Conservation (phyloP, 1,284 basidiomycete genomes). For the Acaromyces ingoldii region DNA sequence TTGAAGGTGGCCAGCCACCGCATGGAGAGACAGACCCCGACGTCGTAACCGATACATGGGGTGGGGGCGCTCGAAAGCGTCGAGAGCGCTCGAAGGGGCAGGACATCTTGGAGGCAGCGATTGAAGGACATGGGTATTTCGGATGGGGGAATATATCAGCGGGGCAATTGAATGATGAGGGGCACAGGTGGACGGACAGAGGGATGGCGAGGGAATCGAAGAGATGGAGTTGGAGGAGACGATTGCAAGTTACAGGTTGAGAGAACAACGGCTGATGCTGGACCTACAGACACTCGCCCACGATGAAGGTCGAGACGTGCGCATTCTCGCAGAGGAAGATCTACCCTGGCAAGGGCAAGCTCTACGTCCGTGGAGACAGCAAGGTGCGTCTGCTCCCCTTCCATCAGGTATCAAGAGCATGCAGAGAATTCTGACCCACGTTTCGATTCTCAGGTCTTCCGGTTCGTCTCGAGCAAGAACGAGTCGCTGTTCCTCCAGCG, state of each 20-base stretch:
- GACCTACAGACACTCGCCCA: constrained; percentile 9
- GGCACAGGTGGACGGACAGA: too few species aligned
- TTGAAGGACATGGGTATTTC: too few species aligned
- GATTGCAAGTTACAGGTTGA: not conserved
- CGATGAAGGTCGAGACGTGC: constrained; percentile 52
- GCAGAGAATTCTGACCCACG: not conserved
- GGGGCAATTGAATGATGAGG: too few species aligned
- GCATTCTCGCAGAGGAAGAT: constrained; percentile 51
- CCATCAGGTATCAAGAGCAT: not conserved
- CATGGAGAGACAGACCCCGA: too few species aligned
- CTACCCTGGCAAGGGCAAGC: constrained; percentile 50
- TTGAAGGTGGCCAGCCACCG: not conserved
- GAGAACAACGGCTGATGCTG: not conserved
- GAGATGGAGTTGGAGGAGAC: not conserved
- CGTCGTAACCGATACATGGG: too few species aligned
- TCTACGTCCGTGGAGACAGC: constrained; percentile 51
- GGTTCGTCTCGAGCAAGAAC: constrained; percentile 56
- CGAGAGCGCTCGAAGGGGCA: too few species aligned
- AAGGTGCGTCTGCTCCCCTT: constrained; percentile 33
- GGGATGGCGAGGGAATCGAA: not conserved
- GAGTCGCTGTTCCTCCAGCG: constrained; percentile 97
- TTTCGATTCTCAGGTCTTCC: constrained; percentile 38
- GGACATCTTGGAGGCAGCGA: too few species aligned
- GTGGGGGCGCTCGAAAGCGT: too few species aligned
- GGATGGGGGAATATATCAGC: too few species aligned